phyloP scores from a whole-genome alignment of 495 filamentous ascomycete species.

The Neurospora sp. region DNA sequence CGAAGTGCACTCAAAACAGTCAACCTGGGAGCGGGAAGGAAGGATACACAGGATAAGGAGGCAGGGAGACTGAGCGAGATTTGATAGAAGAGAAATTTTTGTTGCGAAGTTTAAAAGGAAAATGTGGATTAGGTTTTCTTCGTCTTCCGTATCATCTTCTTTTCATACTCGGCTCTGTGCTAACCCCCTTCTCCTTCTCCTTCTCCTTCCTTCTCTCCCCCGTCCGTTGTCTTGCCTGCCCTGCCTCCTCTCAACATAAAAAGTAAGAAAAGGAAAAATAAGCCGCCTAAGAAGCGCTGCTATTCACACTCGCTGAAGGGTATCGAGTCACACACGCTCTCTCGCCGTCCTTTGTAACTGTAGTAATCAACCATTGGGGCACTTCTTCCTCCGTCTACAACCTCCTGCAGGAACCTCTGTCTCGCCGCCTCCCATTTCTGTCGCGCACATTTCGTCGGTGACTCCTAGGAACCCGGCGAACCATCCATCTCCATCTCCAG shows the following conservation, averaged over 20 bases:
- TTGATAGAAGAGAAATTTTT: neutral
- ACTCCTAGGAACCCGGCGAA: constrained; percentile 10
- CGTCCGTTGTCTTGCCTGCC: neutral
- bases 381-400: neutral
- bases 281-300: neutral
- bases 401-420: neutral
- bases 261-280: neutral
- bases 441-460: neutral
- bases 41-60: neutral
- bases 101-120: neutral
- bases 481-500: constrained; percentile 18
- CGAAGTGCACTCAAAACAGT: neutral
- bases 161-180: neutral
- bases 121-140: neutral
- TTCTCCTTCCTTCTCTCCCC: neutral
- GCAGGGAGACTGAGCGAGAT: neutral
- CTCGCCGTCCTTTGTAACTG: neutral
- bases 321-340: neutral
- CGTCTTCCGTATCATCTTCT: neutral
- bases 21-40: neutral
- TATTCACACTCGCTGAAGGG: neutral
- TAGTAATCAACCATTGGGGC: neutral
- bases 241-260: neutral
- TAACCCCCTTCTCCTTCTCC: neutral
- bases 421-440: neutral